Conservation (phyloP, 805 yeast species). For the Cyberlindnera japonica region DNA sequence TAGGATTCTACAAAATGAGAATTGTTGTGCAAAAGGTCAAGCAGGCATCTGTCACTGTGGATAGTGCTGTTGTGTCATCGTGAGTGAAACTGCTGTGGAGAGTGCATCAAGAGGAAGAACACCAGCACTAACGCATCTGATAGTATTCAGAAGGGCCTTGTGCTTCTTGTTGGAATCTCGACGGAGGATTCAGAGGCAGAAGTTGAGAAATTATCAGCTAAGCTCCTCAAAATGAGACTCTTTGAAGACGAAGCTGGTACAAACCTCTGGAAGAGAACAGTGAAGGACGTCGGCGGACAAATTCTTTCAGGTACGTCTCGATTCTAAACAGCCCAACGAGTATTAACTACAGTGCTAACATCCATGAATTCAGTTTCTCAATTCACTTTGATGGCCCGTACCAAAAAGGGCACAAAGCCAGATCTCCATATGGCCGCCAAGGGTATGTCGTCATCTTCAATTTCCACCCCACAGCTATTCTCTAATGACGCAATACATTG, state of each 20-base stretch:
- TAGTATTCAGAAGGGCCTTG: conserved; percentile 64
- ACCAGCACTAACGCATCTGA: neutral
- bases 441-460: conserved; percentile 49
- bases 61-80: conserved; percentile 63
- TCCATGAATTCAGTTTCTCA: conserved; percentile 57
- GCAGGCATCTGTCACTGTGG: conserved; percentile 85
- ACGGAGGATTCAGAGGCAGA: conserved; percentile 75
- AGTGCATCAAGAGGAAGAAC: too few relatives aligned
- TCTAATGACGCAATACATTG: too few relatives aligned
- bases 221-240: conserved; percentile 59
- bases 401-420: conserved; percentile 91
- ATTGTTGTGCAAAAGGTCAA: conserved; percentile 90
- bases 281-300: conserved; percentile 60
- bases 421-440: conserved; percentile 92
- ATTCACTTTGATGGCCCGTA: conserved; percentile 81
- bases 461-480: too few relatives aligned
- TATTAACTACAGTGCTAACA: conserved; percentile 2
- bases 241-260: conserved; percentile 68
- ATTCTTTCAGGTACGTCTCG: conserved; percentile 54
- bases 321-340: too few relatives aligned
- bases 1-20: conserved; percentile 73
- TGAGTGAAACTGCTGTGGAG: conserved; percentile 23
- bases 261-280: conserved; percentile 72
- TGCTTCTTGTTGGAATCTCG: conserved; percentile 82
- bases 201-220: conserved; percentile 62